Percentiles rank a stretch among this genome's conserved stretches.
Evolutionary conservation across 371 early-diverging fungal species (phyloP).

Genomic region (Cokeromyces recurvatus): DNA sequence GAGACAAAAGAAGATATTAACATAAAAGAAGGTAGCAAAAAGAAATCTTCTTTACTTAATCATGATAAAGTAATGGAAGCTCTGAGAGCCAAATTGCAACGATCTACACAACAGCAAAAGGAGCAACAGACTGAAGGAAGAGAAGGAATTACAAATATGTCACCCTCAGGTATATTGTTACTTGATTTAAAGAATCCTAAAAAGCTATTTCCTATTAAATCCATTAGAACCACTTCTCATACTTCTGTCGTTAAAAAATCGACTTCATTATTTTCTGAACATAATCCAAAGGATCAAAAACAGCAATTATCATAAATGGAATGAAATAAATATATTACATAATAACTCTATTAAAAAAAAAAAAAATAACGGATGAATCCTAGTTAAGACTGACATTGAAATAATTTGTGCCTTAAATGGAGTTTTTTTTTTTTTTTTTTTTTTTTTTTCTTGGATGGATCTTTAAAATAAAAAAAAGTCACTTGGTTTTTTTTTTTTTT

Average conservation of each 20-base stretch:
- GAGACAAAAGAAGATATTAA: not conserved
- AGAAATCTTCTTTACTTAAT: conserved; percentile 11
- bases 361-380: too few relatives aligned
- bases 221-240: conserved; percentile 17
- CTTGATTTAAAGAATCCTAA: conserved; percentile 40
- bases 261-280: conserved; percentile 37
- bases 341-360: too few relatives aligned
- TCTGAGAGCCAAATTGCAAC: conserved; percentile 27
- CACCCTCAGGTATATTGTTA: conserved; percentile 38
- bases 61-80: conserved; percentile 35
- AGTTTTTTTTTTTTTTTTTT: too few relatives aligned
- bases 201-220: conserved; percentile 22
- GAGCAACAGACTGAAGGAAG: not conserved
- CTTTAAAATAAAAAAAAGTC: conserved; percentile 2
- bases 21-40: not conserved
- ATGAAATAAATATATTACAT: too few relatives aligned
- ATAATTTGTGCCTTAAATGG: too few relatives aligned
- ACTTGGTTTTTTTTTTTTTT: not conserved
- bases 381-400: too few relatives aligned
- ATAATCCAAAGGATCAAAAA: conserved; percentile 29
- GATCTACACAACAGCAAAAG: conserved; percentile 23
- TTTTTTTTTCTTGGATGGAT: too few relatives aligned
- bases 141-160: conserved; percentile 24
- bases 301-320: conserved; percentile 10
- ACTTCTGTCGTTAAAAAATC: conserved; percentile 34